Percentiles rank a stretch among this genome's conserved stretches.
Conservation (phyloP, 164 flowering plant species). For the Vitis vinifera region DNA sequence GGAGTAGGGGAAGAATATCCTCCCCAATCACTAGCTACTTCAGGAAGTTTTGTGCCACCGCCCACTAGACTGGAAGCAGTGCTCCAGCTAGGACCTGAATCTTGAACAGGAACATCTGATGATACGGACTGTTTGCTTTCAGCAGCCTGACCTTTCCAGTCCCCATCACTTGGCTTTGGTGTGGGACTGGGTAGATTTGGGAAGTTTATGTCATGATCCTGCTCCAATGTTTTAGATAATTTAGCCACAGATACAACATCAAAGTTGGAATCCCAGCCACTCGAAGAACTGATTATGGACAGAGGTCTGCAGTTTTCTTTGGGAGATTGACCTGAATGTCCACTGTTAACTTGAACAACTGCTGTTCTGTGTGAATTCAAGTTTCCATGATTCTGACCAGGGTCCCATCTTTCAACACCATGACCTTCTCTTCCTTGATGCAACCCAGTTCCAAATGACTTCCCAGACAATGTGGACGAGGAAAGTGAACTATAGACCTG, state of each 20-base stretch:
- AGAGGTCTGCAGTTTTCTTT: conserved; percentile 32
- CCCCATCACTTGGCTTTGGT: conserved; percentile 18
- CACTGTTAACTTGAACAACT: conserved; percentile 13
- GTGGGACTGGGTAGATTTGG: conserved; percentile 27
- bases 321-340: conserved; percentile 25
- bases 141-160: conserved; percentile 17
- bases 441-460: conserved; percentile 11
- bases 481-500: conserved; percentile 22
- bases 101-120: conserved; percentile 27
- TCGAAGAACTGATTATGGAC: conserved; percentile 18
- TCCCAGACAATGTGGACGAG: conserved; percentile 22
- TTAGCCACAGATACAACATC: conserved; percentile 19
- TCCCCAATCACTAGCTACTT: conserved; percentile 40
- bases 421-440: conserved; percentile 18
- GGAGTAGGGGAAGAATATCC: conserved; percentile 36
- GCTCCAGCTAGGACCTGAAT: conserved; percentile 43
- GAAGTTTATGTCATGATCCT: conserved; percentile 15
- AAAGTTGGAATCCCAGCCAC: conserved; percentile 20
- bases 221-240: conserved; percentile 23
- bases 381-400: conserved; percentile 17
- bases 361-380: conserved; percentile 1
- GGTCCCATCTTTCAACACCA: conserved; percentile 12
- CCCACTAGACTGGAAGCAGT: conserved; percentile 35
- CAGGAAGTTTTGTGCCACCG: conserved; percentile 30
- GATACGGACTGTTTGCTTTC: conserved; percentile 22